A percentile compares a stretch with the other conserved stretches of the same genome.
phyloP scores from a whole-genome alignment of 2,329 filamentous ascomycete species.

The Aureobasidium sp. region DNA sequence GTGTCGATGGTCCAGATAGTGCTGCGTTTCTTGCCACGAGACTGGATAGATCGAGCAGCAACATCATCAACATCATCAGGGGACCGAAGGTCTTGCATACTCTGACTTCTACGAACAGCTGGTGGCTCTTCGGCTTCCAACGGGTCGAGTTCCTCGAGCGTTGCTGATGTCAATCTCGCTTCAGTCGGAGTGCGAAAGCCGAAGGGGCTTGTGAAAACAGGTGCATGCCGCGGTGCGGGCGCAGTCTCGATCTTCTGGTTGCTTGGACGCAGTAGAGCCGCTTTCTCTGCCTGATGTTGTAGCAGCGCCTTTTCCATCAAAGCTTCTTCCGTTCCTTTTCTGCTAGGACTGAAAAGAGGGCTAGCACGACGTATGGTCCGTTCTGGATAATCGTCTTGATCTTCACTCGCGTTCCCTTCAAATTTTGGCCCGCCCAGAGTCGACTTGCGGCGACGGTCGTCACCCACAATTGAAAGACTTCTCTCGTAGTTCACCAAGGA shows the following conservation, averaged over 20 bases:
- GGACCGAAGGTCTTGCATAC: constrained; percentile 7
- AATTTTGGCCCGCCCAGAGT: constrained; percentile 18
- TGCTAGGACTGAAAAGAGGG: constrained; percentile 3
- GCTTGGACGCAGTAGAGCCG: constrained; percentile 25
- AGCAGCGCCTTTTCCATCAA: constrained; percentile 29
- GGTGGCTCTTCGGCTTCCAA: constrained; percentile 15
- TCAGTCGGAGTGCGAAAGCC: constrained; percentile 7
- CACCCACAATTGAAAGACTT: constrained; percentile 22
- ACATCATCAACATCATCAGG: too few relatives aligned
- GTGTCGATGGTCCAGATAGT: neutral
- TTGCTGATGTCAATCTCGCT: neutral
- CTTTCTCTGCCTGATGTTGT: constrained; percentile 28
- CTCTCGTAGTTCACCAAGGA: constrained; percentile 26
- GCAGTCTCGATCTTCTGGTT: constrained; percentile 23
- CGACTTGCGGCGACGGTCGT: constrained; percentile 25
- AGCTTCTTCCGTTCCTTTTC: constrained; percentile 15
- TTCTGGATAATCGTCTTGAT: constrained; percentile 15
- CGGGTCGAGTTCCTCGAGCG: constrained; percentile 18
- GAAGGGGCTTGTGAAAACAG: constrained; percentile 20
- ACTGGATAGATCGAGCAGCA: neutral
- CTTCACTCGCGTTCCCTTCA: constrained; percentile 21
- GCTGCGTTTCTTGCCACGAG: neutral
- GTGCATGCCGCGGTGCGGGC: neutral
- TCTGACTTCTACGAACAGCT: neutral
- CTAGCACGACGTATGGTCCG: constrained; percentile 19